Evolutionary conservation across 805 yeast genomes (phyloP), one percentile per base, ranked within the genome.

Genomic region (Saccharomycopsis fibuligera): DNA sequence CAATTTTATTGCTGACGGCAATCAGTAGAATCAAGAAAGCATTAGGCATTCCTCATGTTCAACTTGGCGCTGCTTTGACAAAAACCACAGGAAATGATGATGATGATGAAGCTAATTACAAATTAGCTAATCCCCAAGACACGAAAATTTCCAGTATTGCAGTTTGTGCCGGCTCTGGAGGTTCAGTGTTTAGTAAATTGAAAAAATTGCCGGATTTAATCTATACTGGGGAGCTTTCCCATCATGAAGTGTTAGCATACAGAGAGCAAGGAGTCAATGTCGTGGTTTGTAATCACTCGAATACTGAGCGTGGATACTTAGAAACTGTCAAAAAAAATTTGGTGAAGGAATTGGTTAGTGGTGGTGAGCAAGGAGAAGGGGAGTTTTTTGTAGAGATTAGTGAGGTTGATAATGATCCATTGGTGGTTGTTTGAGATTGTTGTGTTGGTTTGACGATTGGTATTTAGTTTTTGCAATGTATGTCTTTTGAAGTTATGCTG

Each of bases 111-210:
- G 49, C 17, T 8, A 31, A 31, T 16, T n/a, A 36, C 60, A 61
- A 38, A 55, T 62, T 48, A 38, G 27, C 54, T 14, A 51, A 51
- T 9, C 60, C 57, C 25, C 66, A 65, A 4, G 51, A 51, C 2
- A n/a, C n/a, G n/a, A n/a, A n/a, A n/a, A 72, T 88, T 46, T 64
- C 62, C 22, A 73, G 76, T 0, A 68, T 89, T 21, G 98, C 97
- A 0, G 63, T 93, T 14, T 93, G 99, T 65, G 98, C 99, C 3
- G 99, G 99, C 0, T 85, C 96, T 1, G 98, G 99, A 0, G 83
- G 86, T 2, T 73, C 82, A 1, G 87, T 90, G 1, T 81, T 88
- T 65, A 50, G 77, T 6, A 69, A 76, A 0, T 78, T 86, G 1
- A 74, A 83, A 60, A 61, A 65, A 31, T 81, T 81, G 0, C 72